Evolutionary conservation across 106 monocot genomes (phyloP).

Genomic region (Vanilla planifolia): DNA sequence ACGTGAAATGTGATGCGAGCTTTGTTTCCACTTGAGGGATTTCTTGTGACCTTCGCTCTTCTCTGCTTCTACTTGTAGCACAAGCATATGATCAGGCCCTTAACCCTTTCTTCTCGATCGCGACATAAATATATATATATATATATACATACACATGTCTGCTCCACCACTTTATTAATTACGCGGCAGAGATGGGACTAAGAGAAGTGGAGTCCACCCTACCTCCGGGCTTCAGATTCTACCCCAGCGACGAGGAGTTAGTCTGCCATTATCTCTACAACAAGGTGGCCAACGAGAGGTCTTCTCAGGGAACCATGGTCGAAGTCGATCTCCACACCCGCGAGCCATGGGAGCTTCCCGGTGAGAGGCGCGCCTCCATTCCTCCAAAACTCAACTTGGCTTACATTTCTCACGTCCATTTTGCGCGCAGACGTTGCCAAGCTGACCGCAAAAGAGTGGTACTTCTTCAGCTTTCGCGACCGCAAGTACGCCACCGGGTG

Average conservation of each 20-base stretch:
- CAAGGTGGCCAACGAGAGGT: slow-evolving; percentile 37
- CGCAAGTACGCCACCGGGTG: slow-evolving; percentile 64
- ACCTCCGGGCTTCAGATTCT: slow-evolving; percentile 33
- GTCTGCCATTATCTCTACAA: slow-evolving; percentile 29
- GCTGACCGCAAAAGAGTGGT: slow-evolving; percentile 60
- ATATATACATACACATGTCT: no score
- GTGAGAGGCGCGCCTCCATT: slow-evolving; percentile 12
- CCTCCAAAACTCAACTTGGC: background rate
- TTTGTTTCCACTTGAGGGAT: background rate
- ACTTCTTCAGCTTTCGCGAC: slow-evolving; percentile 81
- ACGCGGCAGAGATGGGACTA: background rate
- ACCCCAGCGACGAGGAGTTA: slow-evolving; percentile 31
- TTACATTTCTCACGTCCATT: background rate
- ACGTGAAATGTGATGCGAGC: background rate
- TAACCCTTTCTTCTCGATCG: no score
- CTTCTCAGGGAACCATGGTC: slow-evolving; percentile 35
- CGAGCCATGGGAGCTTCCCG: slow-evolving; percentile 82
- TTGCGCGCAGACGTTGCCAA: slow-evolving; percentile 45
- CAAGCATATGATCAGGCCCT: no score
- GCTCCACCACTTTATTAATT: no score
- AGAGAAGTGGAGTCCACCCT: slow-evolving; percentile 21
- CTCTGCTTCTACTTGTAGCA: background rate
- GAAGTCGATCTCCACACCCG: slow-evolving; percentile 64
- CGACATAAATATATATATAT: no score
- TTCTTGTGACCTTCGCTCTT: background rate